Evolutionary conservation across 805 yeast genomes (phyloP).

Genomic region (Kuraishia borneana): DNA sequence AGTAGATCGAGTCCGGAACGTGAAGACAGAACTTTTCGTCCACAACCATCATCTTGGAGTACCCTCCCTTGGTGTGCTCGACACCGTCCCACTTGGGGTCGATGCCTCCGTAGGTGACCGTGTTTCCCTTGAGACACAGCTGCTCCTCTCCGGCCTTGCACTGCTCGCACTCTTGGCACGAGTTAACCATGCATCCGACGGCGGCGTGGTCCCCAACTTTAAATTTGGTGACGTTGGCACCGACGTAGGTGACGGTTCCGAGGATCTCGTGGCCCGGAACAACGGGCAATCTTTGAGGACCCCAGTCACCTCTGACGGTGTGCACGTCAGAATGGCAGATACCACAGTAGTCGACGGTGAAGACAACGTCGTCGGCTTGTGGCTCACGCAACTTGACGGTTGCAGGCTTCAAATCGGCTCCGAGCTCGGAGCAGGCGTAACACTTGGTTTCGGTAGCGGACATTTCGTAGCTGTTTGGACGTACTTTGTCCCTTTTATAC

Average conservation of each 20-base stretch:
- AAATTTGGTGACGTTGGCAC: conserved; percentile 19
- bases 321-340: conserved; percentile 43
- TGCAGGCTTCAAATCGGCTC: too few species aligned
- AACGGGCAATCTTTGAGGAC: conserved; percentile 8
- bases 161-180: conserved; percentile 27
- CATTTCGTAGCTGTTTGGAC: too few species aligned
- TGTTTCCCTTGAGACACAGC: conserved; percentile 39
- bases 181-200: conserved; percentile 31
- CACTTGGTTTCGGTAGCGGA: too few species aligned
- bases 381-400: too few species aligned
- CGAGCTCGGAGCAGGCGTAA: too few species aligned
- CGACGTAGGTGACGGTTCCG: conserved; percentile 30
- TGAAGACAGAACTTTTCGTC: conserved; percentile 32
- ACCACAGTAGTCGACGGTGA: conserved; percentile 35
- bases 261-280: conserved; percentile 37
- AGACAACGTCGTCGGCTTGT: conserved; percentile 27
- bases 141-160: conserved; percentile 25
- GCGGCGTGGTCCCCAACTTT: conserved; percentile 41
- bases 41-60: conserved; percentile 34
- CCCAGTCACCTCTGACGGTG: conserved; percentile 28
- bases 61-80: conserved; percentile 35
- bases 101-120: conserved; percentile 40
- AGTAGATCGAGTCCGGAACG: conserved; percentile 33
- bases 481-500: too few species aligned
- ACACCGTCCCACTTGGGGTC: conserved; percentile 35